Conservation (phyloP, 345 rosid genomes). For the Salix koriyanagi region DNA sequence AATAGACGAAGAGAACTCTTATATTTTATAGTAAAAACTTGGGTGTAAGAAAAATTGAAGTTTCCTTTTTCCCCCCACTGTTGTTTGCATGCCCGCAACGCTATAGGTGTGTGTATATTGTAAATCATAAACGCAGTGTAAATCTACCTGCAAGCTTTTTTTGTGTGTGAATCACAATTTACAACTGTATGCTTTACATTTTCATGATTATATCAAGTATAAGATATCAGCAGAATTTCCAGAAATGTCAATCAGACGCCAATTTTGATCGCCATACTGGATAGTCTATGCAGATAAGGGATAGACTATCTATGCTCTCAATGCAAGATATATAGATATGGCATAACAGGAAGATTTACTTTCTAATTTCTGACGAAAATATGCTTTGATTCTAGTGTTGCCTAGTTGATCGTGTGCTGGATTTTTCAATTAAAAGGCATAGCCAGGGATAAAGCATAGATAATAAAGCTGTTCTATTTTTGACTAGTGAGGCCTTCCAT, state of each 20-base stretch:
- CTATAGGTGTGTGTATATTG: slow-evolving; percentile 17
- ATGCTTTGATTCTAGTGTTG: slow-evolving; percentile 6
- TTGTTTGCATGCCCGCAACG: background rate
- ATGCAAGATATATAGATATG: background rate
- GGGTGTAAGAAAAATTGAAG: background rate
- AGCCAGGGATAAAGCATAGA: background rate
- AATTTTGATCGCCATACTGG: background rate
- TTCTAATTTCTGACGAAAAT: slow-evolving; percentile 1
- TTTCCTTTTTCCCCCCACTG: too few species aligned
- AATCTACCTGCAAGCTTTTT: background rate
- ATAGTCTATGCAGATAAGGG: background rate
- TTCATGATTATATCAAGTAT: background rate
- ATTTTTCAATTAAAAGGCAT: background rate
- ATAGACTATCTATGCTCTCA: background rate
- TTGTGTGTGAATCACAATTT: background rate
- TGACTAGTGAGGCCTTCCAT: slow-evolving; percentile 7
- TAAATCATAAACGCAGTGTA: slow-evolving; percentile 13
- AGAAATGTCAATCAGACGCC: background rate
- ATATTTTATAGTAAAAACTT: background rate
- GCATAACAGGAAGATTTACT: slow-evolving; percentile 5
- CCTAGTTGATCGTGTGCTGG: background rate
- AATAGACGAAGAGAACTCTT: slow-evolving; percentile 53
- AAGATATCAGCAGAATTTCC: background rate
- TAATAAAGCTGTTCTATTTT: background rate
- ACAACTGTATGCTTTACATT: background rate